These are phyloP conservation scores for Pichia norvegensis DNA, from an alignment of 1,139 yeast species.

Conservation along the genomic window DNA sequence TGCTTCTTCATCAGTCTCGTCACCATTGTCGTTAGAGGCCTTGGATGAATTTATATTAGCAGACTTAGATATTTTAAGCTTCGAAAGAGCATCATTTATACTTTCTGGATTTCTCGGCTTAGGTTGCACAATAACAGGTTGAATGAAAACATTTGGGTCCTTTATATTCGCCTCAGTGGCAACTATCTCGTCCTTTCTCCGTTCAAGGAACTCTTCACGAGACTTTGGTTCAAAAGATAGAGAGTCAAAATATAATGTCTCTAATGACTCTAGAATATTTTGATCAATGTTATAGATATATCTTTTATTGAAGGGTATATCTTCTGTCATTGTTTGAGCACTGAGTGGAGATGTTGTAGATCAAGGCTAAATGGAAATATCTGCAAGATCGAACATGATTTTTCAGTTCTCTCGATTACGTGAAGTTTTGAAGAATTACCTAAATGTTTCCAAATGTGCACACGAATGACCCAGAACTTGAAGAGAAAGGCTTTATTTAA, in stretches of 20 bases:
- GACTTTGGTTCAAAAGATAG: conserved; percentile 31
- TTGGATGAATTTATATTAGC: conserved; percentile 34
- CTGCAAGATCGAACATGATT: no score
- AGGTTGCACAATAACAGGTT: conserved; percentile 7
- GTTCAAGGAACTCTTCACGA: conserved; percentile 15
- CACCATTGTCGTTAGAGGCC: conserved; percentile 27
- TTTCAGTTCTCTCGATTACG: no score
- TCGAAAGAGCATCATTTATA: conserved; percentile 1
- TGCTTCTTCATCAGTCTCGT: conserved; percentile 43
- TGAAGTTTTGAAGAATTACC: background rate
- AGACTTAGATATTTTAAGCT: conserved; percentile 29
- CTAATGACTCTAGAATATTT: conserved; percentile 39
- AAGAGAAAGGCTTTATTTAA: conserved; percentile 20
- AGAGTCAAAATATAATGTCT: conserved; percentile 51
- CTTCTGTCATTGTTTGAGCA: conserved; percentile 20
- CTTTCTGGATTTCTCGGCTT: conserved; percentile 4
- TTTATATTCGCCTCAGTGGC: conserved; percentile 13
- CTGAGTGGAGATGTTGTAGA: no score
- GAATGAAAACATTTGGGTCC: background rate
- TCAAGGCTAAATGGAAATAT: no score
- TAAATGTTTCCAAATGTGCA: background rate
- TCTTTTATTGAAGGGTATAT: conserved; percentile 29
- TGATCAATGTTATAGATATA: conserved; percentile 48
- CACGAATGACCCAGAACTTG: conserved; percentile 8
- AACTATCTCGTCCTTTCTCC: conserved; percentile 16